These are phyloP conservation scores for Evansstolkia leycettana DNA, from an alignment of 495 filamentous ascomycete genomes.

Conservation along the genomic window DNA sequence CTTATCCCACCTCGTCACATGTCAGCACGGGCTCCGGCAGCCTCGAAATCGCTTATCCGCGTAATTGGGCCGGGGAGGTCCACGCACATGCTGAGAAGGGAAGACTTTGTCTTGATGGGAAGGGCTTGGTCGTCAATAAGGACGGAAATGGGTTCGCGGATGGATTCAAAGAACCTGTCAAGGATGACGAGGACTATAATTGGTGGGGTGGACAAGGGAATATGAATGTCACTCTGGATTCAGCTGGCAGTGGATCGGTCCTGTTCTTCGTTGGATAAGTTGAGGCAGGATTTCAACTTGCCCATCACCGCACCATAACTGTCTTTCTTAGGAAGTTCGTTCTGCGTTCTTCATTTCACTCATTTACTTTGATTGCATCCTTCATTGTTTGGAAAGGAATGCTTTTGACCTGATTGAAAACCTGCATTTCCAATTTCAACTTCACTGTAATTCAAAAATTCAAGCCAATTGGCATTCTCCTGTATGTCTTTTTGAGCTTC, in stretches of 20 bases:
- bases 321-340: too few relatives aligned
- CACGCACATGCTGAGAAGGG: constrained; percentile 1
- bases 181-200: neutral
- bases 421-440: too few relatives aligned
- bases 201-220: constrained; percentile 8
- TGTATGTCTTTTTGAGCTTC: too few relatives aligned
- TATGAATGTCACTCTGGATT: constrained; percentile 5
- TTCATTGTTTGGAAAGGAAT: too few relatives aligned
- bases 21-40: constrained; percentile 1
- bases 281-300: too few relatives aligned
- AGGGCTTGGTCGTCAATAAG: constrained; percentile 5
- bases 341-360: too few relatives aligned
- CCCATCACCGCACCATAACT: too few relatives aligned
- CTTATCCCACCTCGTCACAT: constrained; percentile 3
- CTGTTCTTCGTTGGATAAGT: constrained; percentile 3
- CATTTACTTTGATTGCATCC: too few relatives aligned
- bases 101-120: constrained; percentile 3
- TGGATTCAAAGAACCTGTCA: constrained; percentile 1
- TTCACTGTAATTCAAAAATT: too few relatives aligned
- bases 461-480: too few relatives aligned
- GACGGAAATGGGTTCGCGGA: constrained; percentile 1
- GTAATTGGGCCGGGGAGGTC: constrained; percentile 8
- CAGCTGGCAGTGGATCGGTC: constrained; percentile 1
- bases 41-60: constrained; percentile 7
- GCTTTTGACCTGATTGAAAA: too few relatives aligned